A percentile compares a stretch with the other conserved stretches of the same genome.
These are phyloP conservation scores for Wilcoxina mikolae DNA, from an alignment of 495 filamentous ascomycete species.

Conservation along the genomic window DNA sequence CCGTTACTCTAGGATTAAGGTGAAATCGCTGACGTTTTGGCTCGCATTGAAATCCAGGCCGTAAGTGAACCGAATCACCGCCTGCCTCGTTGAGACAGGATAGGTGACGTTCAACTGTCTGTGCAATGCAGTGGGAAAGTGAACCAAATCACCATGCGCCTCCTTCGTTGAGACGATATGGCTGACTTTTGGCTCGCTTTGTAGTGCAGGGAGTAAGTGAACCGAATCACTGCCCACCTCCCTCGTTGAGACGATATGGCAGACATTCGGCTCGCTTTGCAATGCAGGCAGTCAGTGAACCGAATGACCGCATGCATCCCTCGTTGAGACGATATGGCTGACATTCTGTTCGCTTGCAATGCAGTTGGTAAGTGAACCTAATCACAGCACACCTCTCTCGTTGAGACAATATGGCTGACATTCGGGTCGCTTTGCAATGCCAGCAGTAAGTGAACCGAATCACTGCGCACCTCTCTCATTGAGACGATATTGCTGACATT, in stretches of 20 bases:
- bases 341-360: background rate
- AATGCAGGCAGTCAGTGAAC: background rate
- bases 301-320: background rate
- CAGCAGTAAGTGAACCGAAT: no score
- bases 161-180: background rate
- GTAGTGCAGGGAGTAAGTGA: no score
- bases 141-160: background rate
- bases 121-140: background rate
- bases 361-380: background rate
- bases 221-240: no score
- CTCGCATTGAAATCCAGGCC: background rate
- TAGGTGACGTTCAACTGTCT: background rate
- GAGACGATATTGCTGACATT: no score
- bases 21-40: background rate
- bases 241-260: no score
- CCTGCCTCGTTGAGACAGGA: background rate
- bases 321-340: constrained; percentile 1
- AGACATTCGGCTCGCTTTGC: background rate
- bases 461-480: no score
- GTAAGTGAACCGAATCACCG: background rate
- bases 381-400: no score
- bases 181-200: no score
- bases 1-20: background rate
- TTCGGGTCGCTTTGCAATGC: no score
- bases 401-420: no score